phyloP scores from a whole-genome alignment of 2,329 filamentous ascomycete species.

The Talaromyces sp. region DNA sequence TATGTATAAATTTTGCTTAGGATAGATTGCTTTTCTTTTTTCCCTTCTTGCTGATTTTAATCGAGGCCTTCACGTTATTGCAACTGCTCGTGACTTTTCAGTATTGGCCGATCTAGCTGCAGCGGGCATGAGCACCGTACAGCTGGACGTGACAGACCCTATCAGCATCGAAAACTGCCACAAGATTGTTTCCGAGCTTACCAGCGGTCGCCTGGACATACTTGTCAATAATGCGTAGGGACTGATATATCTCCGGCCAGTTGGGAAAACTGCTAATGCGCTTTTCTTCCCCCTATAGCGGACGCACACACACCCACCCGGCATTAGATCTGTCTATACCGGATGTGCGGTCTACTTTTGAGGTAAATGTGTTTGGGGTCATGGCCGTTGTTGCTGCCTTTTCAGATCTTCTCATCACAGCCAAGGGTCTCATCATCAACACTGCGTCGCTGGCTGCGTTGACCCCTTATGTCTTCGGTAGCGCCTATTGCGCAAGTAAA shows the following conservation, averaged over 20 bases:
- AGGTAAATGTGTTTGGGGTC: slow-evolving; percentile 1
- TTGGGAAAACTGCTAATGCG: background rate
- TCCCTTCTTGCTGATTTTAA: background rate
- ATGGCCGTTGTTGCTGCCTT: background rate
- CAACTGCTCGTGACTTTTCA: background rate
- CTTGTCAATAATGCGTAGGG: slow-evolving; percentile 2
- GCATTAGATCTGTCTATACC: background rate
- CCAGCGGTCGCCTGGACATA: background rate
- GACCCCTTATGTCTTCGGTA: background rate
- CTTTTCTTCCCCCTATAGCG: background rate
- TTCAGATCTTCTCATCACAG: background rate
- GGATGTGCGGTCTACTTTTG: background rate
- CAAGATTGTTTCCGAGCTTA: background rate
- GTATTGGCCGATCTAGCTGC: background rate
- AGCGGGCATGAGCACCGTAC: background rate
- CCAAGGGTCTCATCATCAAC: background rate
- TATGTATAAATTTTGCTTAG: background rate
- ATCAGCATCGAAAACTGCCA: background rate
- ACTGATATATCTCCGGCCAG: background rate
- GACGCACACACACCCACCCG: background rate
- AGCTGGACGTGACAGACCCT: background rate
- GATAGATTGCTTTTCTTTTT: background rate
- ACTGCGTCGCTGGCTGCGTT: background rate
- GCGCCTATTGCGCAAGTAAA: slow-evolving; percentile 2
- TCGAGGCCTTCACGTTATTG: background rate